Percentiles rank a stretch among this genome's conserved stretches.
These are phyloP conservation scores for Salix viminalis DNA, from an alignment of 345 rosid species.

Conservation along the genomic window DNA sequence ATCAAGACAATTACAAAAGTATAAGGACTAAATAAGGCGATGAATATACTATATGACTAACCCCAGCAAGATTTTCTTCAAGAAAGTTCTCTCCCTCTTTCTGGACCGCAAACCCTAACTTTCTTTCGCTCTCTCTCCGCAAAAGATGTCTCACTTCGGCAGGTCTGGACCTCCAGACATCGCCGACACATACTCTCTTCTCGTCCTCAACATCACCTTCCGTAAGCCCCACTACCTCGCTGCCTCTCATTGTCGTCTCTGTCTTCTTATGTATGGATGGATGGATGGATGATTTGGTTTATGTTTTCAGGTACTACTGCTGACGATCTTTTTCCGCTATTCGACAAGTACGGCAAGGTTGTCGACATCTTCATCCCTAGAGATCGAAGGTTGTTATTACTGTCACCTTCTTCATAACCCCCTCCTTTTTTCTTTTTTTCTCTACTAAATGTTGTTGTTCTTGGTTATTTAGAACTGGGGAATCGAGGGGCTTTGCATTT, in stretches of 20 bases:
- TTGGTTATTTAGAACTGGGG: slow-evolving; percentile 45
- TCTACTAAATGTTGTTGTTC: background rate
- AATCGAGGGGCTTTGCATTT: slow-evolving; percentile 64
- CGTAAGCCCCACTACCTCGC: slow-evolving; percentile 34
- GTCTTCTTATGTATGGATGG: background rate
- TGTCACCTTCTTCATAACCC: background rate
- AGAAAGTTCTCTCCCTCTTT: background rate
- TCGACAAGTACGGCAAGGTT: slow-evolving; percentile 84
- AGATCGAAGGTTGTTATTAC: slow-evolving; percentile 60
- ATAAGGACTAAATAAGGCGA: too few species aligned
- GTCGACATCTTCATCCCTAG: slow-evolving; percentile 79
- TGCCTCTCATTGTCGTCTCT: background rate
- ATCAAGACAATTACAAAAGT: too few species aligned
- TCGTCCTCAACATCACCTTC: slow-evolving; percentile 78
- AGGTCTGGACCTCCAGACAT: slow-evolving; percentile 79
- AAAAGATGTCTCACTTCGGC: slow-evolving; percentile 72
- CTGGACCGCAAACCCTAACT: slow-evolving; percentile 13
- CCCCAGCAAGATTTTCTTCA: background rate
- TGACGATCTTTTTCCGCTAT: slow-evolving; percentile 80
- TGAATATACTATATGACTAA: too few species aligned
- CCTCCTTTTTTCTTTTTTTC: background rate
- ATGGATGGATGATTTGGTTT: background rate
- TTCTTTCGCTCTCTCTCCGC: background rate
- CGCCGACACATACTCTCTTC: slow-evolving; percentile 58
- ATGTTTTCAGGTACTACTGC: slow-evolving; percentile 64